A percentile compares a stretch with the other conserved stretches of the same genome.
phyloP scores from a whole-genome alignment of 2,329 filamentous ascomycete genomes.

The Colletotrichum sp. region DNA sequence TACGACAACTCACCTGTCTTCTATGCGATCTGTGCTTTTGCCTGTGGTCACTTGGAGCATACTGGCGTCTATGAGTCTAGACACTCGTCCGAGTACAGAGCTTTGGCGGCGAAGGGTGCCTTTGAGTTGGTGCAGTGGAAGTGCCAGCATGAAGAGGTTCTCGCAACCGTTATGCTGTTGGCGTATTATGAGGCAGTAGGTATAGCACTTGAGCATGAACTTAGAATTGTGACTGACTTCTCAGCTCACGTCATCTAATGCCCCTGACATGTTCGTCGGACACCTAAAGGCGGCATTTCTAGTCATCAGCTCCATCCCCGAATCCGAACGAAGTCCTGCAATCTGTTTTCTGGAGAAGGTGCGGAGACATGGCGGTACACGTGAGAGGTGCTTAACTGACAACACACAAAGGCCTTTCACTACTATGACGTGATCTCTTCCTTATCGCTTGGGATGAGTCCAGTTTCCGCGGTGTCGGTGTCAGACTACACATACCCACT shows the following conservation, averaged over 20 bases:
- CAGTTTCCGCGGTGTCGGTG: rapidly evolving
- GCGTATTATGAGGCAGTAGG: neutral
- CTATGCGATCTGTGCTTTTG: neutral
- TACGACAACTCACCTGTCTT: neutral
- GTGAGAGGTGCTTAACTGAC: rapidly evolving
- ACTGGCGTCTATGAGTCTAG: neutral
- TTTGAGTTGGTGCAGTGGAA: neutral
- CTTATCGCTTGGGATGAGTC: neutral
- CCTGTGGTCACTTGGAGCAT: neutral
- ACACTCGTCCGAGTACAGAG: neutral
- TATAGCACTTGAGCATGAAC: neutral
- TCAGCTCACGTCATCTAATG: neutral
- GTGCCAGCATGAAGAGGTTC: neutral
- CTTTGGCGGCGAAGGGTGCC: neutral
- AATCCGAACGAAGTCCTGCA: neutral
- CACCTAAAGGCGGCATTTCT: neutral
- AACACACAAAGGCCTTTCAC: neutral
- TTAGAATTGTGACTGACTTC: neutral
- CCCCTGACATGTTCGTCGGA: neutral
- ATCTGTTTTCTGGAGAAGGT: neutral
- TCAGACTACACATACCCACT: neutral
- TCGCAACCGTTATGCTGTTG: neutral
- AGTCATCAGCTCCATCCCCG: neutral
- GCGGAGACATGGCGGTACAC: rapidly evolving
- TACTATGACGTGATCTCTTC: neutral